Evolutionary conservation across 2,329 filamentous ascomycete species (phyloP), one percentile per base, ranked within the genome.

Genomic region (Alternaria incomplexa): DNA sequence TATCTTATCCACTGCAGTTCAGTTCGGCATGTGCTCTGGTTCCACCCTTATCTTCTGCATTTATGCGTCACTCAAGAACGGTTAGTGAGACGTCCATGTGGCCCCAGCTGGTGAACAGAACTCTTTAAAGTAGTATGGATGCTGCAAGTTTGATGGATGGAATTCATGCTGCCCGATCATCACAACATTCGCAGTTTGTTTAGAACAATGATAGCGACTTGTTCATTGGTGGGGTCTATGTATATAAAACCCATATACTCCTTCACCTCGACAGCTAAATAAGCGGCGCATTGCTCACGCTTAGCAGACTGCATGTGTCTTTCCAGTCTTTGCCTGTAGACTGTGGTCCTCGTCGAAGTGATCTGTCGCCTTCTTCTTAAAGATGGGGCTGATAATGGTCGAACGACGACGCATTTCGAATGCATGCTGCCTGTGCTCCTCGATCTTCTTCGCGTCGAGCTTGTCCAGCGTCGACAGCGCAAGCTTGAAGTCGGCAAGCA

Each of bases 261-360:
- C 22, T 13, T 32, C 17, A 11, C 6, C 17, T 32, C 12, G 26
- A 32, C 5, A n/a, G 1, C 13, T 9, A 1, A 17, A 20, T 22
- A 13, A 2, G 7, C 22, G 30, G 17, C 25, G 17, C 5, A 30
- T 28, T 13, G 2, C 25, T 26, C 13, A 32, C 11, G 28, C 45
- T 60, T 66, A 97, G 82, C 94, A 97, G 62, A 96, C 85, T 43
- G 88, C 90, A 80, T 97, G 94, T 2, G 93, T 95, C 87, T 97
- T 97, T 58, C 93, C 94, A 61, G 88, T 88, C 87, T 96, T 94
- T 15, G 92, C 94, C 82, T 97, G 93, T 70, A 98, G 83, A 61
- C 91, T 95, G 81, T 98, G 95, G 83, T 97, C 93, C 84, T 97
- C 93, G 66, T 90, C 88, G 75, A 86, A 91, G 48, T 85, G 79